Evolutionary conservation across 2,329 filamentous ascomycete genomes (phyloP).

Genomic region (Biscogniauxia mediterranea): DNA sequence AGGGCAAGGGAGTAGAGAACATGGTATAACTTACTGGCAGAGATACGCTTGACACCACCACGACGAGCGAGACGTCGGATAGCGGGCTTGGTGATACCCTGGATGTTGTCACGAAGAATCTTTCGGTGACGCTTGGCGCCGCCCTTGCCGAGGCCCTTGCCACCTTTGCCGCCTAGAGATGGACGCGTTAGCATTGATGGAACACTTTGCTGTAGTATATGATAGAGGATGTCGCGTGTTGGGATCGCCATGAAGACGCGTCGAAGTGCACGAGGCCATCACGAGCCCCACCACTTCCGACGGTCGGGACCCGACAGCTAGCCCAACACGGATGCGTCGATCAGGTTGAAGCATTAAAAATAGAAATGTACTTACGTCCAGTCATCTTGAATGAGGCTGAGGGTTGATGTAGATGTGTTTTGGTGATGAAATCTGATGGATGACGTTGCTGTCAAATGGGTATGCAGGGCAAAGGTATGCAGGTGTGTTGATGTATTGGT

Average conservation of each 20-base stretch:
- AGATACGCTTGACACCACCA: constrained; percentile 99
- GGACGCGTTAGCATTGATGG: constrained; percentile 43
- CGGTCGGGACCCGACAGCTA: neutral
- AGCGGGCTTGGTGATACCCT: constrained; percentile 98
- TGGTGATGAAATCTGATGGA: constrained; percentile 26
- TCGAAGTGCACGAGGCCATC: constrained; percentile 15
- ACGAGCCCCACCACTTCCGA: constrained; percentile 26
- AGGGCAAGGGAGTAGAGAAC: constrained; percentile 14
- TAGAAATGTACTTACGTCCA: constrained; percentile 61
- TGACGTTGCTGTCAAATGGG: constrained; percentile 29
- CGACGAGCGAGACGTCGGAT: constrained; percentile 97
- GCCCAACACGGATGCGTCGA: constrained; percentile 16
- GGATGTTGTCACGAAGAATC: constrained; percentile 99
- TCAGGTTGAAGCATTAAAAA: constrained; percentile 14
- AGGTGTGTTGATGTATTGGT: constrained; percentile 32
- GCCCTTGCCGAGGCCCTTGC: constrained; percentile 97
- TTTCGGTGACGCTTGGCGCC: constrained; percentile 98
- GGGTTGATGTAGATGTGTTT: constrained; percentile 23
- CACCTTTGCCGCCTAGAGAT: constrained; percentile 80
- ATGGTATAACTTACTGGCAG: constrained; percentile 67
- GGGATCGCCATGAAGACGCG: constrained; percentile 29
- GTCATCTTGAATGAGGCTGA: constrained; percentile 57
- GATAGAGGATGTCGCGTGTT: constrained; percentile 5
- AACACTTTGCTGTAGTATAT: neutral
- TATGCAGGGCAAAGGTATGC: constrained; percentile 21